Base-by-base conservation (phyloP, 2,329 filamentous ascomycete genomes). In the Curvularia eragrostidis region DNA sequence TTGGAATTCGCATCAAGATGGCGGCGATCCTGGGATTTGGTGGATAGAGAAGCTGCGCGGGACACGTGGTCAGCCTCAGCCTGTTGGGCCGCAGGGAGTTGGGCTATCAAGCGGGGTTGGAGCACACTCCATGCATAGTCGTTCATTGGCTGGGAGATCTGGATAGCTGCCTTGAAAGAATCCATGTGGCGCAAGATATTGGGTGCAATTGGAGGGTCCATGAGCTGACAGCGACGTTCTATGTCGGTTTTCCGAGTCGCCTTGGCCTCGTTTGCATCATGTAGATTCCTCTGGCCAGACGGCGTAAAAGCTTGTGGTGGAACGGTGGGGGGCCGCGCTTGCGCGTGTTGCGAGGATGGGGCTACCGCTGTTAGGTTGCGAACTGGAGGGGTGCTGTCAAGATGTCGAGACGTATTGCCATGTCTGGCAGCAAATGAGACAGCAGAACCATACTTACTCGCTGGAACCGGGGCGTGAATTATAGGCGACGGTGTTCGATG, bases 91-190 rank as follows among this genome's bases (percentile, higher is more conserved):
- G 84, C 83, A 57, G 83, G 80, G 64, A 87, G 82, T 74, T 93
- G 89, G 21, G 84, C 83, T 32, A 91, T 75, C 13, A 94, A 79
- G 58, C 87, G 86, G 48, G 87, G 86, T 66, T 87, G 86, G 34
- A 93, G 80, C 51, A 89, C 77, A 49, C 85, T 83, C 91, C 90
- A 94, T 3, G 87, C 85, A 53, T 81, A 79, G 58, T 92, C 89
- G 62, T 85, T 87, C 66, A 94, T 79, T 19, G 88, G 87, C 23
- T 85, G 82, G 9, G 85, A 84, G 36, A 91, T 89, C 62, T 91
- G 86, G 44, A 90, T 83, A 28, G 91, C 88, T 36, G 89, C 89
- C 69, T 89, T 86, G 73, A 92, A 94, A 1, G 89, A 87, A 46
- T 89, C 84, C 75, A 92, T 90, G 68, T 89, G 87, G 54, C 83